Evolutionary conservation across 768 basidiomycete species (phyloP).

Genomic region (Terana coerulea): DNA sequence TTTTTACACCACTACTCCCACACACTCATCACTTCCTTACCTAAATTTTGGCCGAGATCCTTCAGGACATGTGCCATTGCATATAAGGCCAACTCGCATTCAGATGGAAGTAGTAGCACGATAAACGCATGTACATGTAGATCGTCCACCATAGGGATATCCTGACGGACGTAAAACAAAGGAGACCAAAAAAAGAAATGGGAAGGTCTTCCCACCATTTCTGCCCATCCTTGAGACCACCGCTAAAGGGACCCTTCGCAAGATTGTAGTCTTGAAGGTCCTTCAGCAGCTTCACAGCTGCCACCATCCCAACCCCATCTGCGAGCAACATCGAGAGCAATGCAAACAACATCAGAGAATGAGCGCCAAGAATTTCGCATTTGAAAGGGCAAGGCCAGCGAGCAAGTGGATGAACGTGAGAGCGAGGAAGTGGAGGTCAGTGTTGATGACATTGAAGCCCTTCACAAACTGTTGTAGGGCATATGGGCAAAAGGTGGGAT

Average conservation of each 20-base stretch:
- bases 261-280: constrained; percentile 26
- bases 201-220: constrained; percentile 28
- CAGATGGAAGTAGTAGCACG: too few relatives aligned
- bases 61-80: too few relatives aligned
- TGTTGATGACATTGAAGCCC: constrained; percentile 32
- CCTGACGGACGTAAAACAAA: too few relatives aligned
- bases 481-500: constrained; percentile 23
- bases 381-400: constrained; percentile 29
- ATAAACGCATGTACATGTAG: too few relatives aligned
- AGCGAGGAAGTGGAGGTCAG: constrained; percentile 28
- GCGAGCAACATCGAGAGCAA: constrained; percentile 19
- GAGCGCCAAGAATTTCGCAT: constrained; percentile 17
- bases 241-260: constrained; percentile 22
- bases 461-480: constrained; percentile 26
- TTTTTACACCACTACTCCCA: too few relatives aligned
- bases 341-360: constrained; percentile 19
- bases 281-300: constrained; percentile 17
- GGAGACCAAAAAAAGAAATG: too few relatives aligned
- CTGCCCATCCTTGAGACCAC: constrained; percentile 18
- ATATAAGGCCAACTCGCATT: too few relatives aligned
- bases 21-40: too few relatives aligned
- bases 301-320: constrained; percentile 25
- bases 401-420: constrained; percentile 34
- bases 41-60: too few relatives aligned
- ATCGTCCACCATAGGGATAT: too few relatives aligned